These are phyloP conservation scores for Pseudogymnoascus sp. DNA, from an alignment of 2,329 filamentous ascomycete genomes.

Conservation along the genomic window DNA sequence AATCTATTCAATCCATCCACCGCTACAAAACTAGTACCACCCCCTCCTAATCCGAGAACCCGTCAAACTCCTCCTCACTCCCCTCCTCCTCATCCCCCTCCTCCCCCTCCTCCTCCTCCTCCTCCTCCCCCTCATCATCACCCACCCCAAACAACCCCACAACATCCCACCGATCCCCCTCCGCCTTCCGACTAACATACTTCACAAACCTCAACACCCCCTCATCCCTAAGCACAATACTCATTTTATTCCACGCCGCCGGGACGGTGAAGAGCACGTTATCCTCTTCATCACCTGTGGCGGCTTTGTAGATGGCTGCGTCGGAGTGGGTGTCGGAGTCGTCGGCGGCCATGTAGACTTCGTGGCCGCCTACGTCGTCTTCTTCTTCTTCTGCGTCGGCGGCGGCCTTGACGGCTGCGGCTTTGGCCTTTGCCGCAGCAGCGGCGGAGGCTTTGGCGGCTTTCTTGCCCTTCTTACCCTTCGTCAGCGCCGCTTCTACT, in stretches of 20 bases:
- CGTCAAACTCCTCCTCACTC: conserved; percentile 46
- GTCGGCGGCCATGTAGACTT: conserved; percentile 90
- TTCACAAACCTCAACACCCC: conserved; percentile 91
- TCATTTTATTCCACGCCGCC: conserved; percentile 81
- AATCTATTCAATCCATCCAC: neutral
- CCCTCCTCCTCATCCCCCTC: conserved; percentile 33
- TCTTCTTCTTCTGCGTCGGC: conserved; percentile 29
- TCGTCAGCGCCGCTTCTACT: conserved; percentile 25
- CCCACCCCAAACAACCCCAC: conserved; percentile 68
- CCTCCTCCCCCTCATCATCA: conserved; percentile 31
- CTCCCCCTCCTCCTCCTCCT: conserved; percentile 28
- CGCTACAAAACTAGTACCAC: neutral
- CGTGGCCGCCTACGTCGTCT: conserved; percentile 64
- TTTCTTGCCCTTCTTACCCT: conserved; percentile 19
- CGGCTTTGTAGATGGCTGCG: conserved; percentile 79
- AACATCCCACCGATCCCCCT: conserved; percentile 89
- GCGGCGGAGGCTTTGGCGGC: neutral
- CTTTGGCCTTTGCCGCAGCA: conserved; percentile 24
- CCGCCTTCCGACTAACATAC: conserved; percentile 76
- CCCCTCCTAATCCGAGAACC: conserved; percentile 38
- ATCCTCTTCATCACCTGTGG: conserved; percentile 60
- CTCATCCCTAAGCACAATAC: conserved; percentile 78
- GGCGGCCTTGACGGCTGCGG: neutral
- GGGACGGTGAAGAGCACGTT: conserved; percentile 61
- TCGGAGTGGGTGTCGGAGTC: conserved; percentile 60